phyloP scores from a whole-genome alignment of 805 yeast species.

The Metschnikowia cerradonensis region DNA sequence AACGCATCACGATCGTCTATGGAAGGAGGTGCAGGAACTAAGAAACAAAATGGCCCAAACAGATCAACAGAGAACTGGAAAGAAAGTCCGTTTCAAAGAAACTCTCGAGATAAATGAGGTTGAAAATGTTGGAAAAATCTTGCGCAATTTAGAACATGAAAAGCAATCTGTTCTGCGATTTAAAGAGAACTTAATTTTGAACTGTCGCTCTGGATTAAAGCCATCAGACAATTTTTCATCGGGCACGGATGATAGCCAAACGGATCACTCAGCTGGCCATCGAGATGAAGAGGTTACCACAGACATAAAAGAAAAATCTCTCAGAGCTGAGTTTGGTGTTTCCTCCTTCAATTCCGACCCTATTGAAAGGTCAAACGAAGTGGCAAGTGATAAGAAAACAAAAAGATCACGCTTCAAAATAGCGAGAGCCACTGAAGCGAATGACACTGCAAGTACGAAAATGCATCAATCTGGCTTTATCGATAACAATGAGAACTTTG shows the following conservation, averaged over 20 bases:
- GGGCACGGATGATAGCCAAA: neutral
- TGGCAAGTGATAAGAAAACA: neutral
- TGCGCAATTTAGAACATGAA: constrained; percentile 28
- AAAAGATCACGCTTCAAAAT: neutral
- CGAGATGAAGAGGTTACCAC: constrained; percentile 1
- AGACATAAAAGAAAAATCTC: constrained; percentile 2
- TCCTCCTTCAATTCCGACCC: neutral
- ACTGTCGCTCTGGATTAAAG: neutral
- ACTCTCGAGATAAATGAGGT: constrained; percentile 55
- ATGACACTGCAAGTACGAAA: neutral
- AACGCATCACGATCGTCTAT: constrained; percentile 25
- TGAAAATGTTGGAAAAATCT: constrained; percentile 50
- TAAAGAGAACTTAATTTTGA: constrained; percentile 15
- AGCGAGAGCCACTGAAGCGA: neutral
- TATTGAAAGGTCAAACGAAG: neutral
- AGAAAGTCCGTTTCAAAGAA: constrained; percentile 53
- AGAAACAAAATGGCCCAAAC: constrained; percentile 13
- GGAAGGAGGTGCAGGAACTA: constrained; percentile 37
- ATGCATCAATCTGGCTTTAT: neutral
- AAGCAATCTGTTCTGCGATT: constrained; percentile 19
- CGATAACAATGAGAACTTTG: neutral
- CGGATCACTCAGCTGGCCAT: neutral
- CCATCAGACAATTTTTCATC: neutral
- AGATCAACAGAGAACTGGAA: constrained; percentile 16
- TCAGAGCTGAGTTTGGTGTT: neutral